Conservation (phyloP, 176 grass and related monocot genomes). For the Musa acuminata region DNA sequence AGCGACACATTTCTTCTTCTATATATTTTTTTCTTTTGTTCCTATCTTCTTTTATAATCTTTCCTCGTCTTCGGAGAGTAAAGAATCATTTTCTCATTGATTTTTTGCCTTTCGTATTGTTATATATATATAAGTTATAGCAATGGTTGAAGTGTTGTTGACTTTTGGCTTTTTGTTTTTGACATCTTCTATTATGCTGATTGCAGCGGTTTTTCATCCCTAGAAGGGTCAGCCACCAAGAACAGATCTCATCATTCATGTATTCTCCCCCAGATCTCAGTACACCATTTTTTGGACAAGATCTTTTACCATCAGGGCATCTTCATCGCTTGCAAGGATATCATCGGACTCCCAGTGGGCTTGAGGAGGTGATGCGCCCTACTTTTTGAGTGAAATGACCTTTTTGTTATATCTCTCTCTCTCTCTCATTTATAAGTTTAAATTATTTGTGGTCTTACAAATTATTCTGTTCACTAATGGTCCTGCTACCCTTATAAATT, state of each 20-base stretch:
- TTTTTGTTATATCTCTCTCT: neutral
- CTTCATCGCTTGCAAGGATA: constrained; percentile 37
- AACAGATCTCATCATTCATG: constrained; percentile 28
- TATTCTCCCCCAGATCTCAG: constrained; percentile 41
- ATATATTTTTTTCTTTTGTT: neutral
- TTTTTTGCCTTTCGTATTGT: neutral
- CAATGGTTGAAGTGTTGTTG: no score
- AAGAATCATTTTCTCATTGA: constrained; percentile 2
- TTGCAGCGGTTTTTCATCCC: constrained; percentile 26
- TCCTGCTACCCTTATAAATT: no score
- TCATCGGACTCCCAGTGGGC: constrained; percentile 28
- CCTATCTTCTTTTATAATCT: neutral
- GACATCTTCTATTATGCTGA: neutral
- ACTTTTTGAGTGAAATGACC: neutral
- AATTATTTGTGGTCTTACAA: no score
- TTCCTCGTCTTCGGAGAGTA: no score
- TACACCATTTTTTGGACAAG: constrained; percentile 26
- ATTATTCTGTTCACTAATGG: no score
- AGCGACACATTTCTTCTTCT: neutral
- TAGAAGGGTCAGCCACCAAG: constrained; percentile 33
- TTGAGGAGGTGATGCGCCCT: constrained; percentile 48
- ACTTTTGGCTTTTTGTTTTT: neutral
- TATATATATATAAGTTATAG: no score
- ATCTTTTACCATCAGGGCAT: constrained; percentile 27
- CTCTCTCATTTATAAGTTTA: no score